Evolutionary conservation across 2,329 filamentous ascomycete species (phyloP), one percentile per base, ranked within the genome.

Genomic region (Phaeosphaeriaceae sp.): DNA sequence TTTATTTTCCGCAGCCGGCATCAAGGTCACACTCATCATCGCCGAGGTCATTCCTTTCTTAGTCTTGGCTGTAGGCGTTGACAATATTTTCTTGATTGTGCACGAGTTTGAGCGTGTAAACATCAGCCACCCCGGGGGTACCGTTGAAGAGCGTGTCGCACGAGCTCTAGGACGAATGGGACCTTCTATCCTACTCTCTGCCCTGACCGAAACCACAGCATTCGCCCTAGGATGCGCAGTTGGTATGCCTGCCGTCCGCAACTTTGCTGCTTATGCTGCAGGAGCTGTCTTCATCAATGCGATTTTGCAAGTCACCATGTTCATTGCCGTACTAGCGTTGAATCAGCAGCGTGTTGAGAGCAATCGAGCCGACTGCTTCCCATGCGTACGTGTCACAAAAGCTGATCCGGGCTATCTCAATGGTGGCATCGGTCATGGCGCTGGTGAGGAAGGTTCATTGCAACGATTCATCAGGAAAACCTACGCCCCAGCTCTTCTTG

Each of bases 31-130:
- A 0, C 79, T 99, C 59, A 99, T 99, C 66, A 99, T 99, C 53
- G 93, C 95, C 4, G 94, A 99, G 70, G 94, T 99, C 53, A 99
- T 99, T 58, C 94, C 94, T 0, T 99, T 99, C 74, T 87, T 99
- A 57, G 93, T 99, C 8, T 79, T 99, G 16, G 94, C 94, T 11
- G 92, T 99, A 21, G 94, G 94, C 37, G 95, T 99, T 2, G 94
- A 99, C 81, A 99, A 99, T 68, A 97, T 99, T 64, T 99, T 99
- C 77, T 79, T 99, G 47, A 96, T 99, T 50, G 94, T 99, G 0
- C 94, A 99, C 74, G 94, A 99, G 74, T 96, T 99, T 51, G 94
- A 99, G 70, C 84, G 94, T 23, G 89, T 97, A 69, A 99, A 99
- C 66, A 77, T 92, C 61, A 96, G 88, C 71, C 89, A 96, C 65